Evolutionary conservation across 306 rosid genomes (phyloP).

Genomic region (Quercus bicolor): DNA sequence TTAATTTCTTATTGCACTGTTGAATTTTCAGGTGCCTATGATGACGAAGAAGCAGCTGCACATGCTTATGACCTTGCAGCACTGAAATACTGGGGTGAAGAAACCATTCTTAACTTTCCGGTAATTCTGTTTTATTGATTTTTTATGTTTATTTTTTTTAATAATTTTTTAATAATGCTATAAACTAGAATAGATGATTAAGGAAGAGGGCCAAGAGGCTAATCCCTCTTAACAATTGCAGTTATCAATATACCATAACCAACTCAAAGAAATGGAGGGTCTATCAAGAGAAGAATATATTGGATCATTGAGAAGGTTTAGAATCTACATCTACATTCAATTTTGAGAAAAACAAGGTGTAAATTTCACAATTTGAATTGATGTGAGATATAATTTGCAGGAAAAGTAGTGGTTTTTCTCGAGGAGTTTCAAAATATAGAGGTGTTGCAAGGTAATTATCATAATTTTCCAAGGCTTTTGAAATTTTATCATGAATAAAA

Average conservation of each 20-base stretch:
- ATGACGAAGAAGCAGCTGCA: constrained; percentile 91
- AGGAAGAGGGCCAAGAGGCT: background rate
- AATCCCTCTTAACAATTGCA: constrained; percentile 6
- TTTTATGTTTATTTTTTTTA: background rate
- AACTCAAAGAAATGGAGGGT: constrained; percentile 71
- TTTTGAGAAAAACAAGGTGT: background rate
- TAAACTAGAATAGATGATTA: background rate
- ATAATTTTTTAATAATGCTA: background rate
- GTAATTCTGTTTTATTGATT: constrained; percentile 30
- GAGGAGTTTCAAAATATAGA: constrained; percentile 95
- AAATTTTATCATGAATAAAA: background rate
- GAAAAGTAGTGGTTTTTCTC: constrained; percentile 93
- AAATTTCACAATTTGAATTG: background rate
- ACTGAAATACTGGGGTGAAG: constrained; percentile 93
- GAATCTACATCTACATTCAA: background rate
- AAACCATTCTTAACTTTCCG: constrained; percentile 77
- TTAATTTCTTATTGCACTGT: background rate
- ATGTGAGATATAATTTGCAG: constrained; percentile 25
- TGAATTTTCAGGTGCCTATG: constrained; percentile 76
- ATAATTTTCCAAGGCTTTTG: background rate
- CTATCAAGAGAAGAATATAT: constrained; percentile 90
- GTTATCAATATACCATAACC: constrained; percentile 58
- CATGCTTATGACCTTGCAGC: constrained; percentile 99
- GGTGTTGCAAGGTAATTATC: constrained; percentile 84
- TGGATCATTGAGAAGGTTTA: constrained; percentile 85